phyloP scores from a whole-genome alignment of 2,329 filamentous ascomycete genomes.

The Shiraia bambusicola region DNA sequence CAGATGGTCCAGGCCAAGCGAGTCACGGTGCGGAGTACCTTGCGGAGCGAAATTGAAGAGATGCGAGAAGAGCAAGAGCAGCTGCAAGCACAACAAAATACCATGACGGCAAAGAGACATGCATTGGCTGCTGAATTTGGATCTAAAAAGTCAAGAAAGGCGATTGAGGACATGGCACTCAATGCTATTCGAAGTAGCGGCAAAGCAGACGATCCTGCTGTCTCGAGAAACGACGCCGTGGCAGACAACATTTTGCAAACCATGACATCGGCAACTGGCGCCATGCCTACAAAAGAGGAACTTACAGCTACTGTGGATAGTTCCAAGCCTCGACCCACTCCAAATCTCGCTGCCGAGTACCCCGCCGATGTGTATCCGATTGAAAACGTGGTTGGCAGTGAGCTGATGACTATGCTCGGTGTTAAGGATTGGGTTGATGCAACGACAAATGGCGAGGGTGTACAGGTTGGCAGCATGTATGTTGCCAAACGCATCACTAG shows the following conservation, averaged over 20 bases:
- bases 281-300: constrained; percentile 68
- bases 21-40: constrained; percentile 55
- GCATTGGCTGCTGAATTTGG: constrained; percentile 77
- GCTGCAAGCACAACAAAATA: constrained; percentile 31
- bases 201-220: constrained; percentile 17
- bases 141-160: constrained; percentile 83
- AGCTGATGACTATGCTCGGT: constrained; percentile 67
- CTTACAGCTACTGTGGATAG: constrained; percentile 65
- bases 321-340: constrained; percentile 70
- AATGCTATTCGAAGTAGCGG: constrained; percentile 62
- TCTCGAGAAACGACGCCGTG: constrained; percentile 30
- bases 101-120: constrained; percentile 62
- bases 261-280: constrained; percentile 62
- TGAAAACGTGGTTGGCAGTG: constrained; percentile 64
- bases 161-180: constrained; percentile 65
- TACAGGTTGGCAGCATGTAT: constrained; percentile 62
- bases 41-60: constrained; percentile 49
- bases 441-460: constrained; percentile 58
- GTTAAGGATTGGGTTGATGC: constrained; percentile 75
- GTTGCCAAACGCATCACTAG: constrained; percentile 65
- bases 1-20: constrained; percentile 56
- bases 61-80: constrained; percentile 36
- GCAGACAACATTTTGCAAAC: constrained; percentile 58
- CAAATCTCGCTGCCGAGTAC: constrained; percentile 66
- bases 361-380: constrained; percentile 74